Base-by-base conservation (phyloP, 805 yeast species). In the Saturnispora hagleri region DNA sequence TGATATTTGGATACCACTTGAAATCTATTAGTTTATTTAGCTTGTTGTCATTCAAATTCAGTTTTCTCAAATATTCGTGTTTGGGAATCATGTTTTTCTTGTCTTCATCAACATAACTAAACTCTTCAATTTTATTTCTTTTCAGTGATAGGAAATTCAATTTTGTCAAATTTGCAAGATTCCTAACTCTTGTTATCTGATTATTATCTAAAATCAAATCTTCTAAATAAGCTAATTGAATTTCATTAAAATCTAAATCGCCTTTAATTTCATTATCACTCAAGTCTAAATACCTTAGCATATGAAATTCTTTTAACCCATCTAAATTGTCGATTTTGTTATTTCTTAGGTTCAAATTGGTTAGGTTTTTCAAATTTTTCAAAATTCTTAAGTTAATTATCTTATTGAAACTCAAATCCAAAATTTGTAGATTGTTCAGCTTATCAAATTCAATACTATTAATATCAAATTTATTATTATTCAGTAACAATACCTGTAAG, bases 191-290 rank as follows among this genome's bases (percentile, higher is more conserved):
- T 3, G 58, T 51, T 15, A 79, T 57, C n/a, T 58, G 58, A 57
- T 79, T 79, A 17, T 70, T 73, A 17, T 74, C 68, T 43, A 78
- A 45, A 26, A 70, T 66, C 51, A 79, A 57, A 31, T 72, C 76
- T 56, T 76, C 75, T 34, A 79, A 61, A 50, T 69, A 67, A 44
- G 68, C 64, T 26, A 78, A 60, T 5, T 65, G 57, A 46, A 60
- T 70, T 3, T 58, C 51, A 1, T 58, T 55, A 43, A 77, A 69
- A 56, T 75, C 68, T 2, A 78, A 46, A 3, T 46, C 58, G 1
- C 78, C 80, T 6, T 43, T 52, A 9, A 78, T 55, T 2, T 62
- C 54, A 58, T 79, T 79, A 45, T 64, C 66, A 3, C 78, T 69
- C 5, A 75, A 57, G 55, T 76, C 69, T 45, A 79, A 59, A 13